Evolutionary conservation across 345 rosid species (phyloP).

Genomic region (Abelmoschus esculentus): DNA sequence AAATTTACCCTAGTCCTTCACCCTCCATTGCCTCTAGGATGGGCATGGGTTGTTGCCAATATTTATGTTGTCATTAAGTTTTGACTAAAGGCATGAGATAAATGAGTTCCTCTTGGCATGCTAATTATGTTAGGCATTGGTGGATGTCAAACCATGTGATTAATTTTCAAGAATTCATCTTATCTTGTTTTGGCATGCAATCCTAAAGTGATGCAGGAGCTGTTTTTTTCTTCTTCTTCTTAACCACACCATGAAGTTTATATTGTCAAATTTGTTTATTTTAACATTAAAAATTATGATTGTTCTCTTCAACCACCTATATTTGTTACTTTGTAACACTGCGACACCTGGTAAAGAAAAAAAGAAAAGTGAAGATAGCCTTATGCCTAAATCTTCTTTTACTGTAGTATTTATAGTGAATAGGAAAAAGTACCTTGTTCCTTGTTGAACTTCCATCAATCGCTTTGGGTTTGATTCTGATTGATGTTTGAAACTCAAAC

Average conservation of each 20-base stretch:
- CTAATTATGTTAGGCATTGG: not conserved
- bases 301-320: not conserved
- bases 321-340: not conserved
- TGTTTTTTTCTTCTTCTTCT: too few species aligned
- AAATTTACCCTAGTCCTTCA: not conserved
- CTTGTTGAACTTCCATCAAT: not conserved
- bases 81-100: not conserved
- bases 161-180: not conserved
- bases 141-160: not conserved
- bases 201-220: not conserved
- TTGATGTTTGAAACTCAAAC: not conserved
- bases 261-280: not conserved
- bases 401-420: not conserved
- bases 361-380: not conserved
- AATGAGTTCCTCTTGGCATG: not conserved
- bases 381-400: not conserved
- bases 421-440: not conserved
- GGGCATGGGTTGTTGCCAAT: not conserved
- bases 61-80: not conserved
- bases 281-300: not conserved
- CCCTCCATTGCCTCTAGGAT: not conserved
- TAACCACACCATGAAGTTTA: not conserved
- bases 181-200: conserved; percentile 2
- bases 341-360: not conserved
- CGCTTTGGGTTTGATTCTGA: not conserved